Conservation (phyloP, 805 yeast genomes). For the Kodamaea sagamina region DNA sequence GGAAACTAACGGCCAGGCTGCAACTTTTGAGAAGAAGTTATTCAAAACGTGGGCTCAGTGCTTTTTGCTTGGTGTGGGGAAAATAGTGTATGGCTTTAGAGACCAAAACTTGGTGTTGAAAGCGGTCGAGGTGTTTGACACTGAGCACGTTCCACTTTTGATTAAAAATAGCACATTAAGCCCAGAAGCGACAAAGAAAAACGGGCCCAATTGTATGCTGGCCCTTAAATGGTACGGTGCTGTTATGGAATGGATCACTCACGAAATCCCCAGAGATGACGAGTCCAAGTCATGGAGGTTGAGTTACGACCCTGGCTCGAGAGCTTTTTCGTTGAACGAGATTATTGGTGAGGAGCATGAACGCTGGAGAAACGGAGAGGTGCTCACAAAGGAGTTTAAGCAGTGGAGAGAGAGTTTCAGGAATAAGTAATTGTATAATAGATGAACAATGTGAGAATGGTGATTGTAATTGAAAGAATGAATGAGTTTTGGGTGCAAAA, state of each 20-base stretch:
- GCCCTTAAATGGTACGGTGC: slow-evolving; percentile 88
- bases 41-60: slow-evolving; percentile 92
- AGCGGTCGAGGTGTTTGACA: slow-evolving; percentile 71
- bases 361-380: slow-evolving; percentile 21
- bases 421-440: slow-evolving; percentile 1
- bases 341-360: slow-evolving; percentile 37
- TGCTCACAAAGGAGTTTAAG: slow-evolving; percentile 34
- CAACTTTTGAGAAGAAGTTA: slow-evolving; percentile 72
- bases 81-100: slow-evolving; percentile 81
- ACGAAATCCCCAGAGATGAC: slow-evolving; percentile 48
- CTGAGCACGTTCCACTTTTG: slow-evolving; percentile 75
- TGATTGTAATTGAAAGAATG: neutral
- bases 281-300: slow-evolving; percentile 55
- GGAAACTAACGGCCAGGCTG: slow-evolving; percentile 55
- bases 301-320: slow-evolving; percentile 56
- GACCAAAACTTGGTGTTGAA: slow-evolving; percentile 67
- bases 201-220: slow-evolving; percentile 67
- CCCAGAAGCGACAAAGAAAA: slow-evolving; percentile 17
- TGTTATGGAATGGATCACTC: slow-evolving; percentile 72
- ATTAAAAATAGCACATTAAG: slow-evolving; percentile 53
- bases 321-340: slow-evolving; percentile 53
- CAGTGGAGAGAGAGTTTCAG: slow-evolving; percentile 29
- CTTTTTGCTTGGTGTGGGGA: slow-evolving; percentile 81
- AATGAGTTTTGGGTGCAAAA: neutral
- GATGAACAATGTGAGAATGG: neutral